Evolutionary conservation across 2,329 filamentous ascomycete species (phyloP).

Genomic region (Exophiala spinifera): DNA sequence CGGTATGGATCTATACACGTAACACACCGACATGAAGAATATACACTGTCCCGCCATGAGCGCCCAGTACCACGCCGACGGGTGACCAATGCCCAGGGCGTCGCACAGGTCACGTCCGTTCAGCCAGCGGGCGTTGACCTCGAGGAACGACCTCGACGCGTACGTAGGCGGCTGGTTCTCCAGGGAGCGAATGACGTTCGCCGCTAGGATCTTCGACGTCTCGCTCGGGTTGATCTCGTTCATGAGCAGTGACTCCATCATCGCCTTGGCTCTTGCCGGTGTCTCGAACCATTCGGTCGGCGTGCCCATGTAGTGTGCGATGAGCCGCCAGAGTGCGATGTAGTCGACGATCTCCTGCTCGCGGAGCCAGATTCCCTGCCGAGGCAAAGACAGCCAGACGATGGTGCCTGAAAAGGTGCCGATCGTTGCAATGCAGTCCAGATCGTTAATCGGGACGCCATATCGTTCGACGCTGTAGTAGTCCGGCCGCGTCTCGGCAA

Average conservation of each 20-base stretch:
- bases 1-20: slow-evolving; percentile 45
- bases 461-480: slow-evolving; percentile 61
- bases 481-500: slow-evolving; percentile 53
- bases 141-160: slow-evolving; percentile 63
- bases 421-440: slow-evolving; percentile 72
- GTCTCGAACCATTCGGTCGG: slow-evolving; percentile 61
- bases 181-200: slow-evolving; percentile 71
- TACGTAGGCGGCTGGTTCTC: slow-evolving; percentile 63
- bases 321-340: slow-evolving; percentile 71
- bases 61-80: slow-evolving; percentile 56
- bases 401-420: slow-evolving; percentile 65
- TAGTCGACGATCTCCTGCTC: slow-evolving; percentile 65
- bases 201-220: slow-evolving; percentile 63
- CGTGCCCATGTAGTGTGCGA: slow-evolving; percentile 68
- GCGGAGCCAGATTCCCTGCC: slow-evolving; percentile 67
- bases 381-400: slow-evolving; percentile 66
- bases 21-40: slow-evolving; percentile 57
- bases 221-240: slow-evolving; percentile 65
- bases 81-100: slow-evolving; percentile 56
- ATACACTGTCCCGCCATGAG: slow-evolving; percentile 64
- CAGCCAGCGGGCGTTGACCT: slow-evolving; percentile 65
- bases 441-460: slow-evolving; percentile 70
- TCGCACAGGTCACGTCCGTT: slow-evolving; percentile 64
- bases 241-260: slow-evolving; percentile 66
- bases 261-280: slow-evolving; percentile 51